Evolutionary conservation across 805 yeast genomes (phyloP).

Genomic region (Jamesozyma rosinii): DNA sequence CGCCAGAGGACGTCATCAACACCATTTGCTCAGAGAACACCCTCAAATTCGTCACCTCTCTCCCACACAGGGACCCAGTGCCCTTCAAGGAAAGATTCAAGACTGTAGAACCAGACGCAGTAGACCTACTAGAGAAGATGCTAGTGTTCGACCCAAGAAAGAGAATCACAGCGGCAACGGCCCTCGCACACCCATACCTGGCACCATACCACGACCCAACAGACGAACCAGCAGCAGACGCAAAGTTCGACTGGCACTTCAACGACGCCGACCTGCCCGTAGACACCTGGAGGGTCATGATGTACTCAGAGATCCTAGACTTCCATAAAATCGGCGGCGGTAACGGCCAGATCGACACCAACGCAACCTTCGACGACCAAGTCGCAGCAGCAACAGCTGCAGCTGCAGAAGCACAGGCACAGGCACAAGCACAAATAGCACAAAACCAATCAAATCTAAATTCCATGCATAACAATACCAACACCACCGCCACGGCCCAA

Average conservation of each 20-base stretch:
- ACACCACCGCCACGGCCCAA: conserved; percentile 1
- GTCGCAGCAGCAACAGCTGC: conserved; percentile 33
- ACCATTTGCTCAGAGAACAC: conserved; percentile 96
- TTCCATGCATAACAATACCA: conserved; percentile 1
- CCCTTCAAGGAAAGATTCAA: conserved; percentile 77
- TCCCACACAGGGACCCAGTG: conserved; percentile 88
- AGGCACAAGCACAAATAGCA: conserved; percentile 19
- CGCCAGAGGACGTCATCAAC: conserved; percentile 91
- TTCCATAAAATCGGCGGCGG: conserved; percentile 78
- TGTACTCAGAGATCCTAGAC: conserved; percentile 93
- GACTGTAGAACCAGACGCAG: conserved; percentile 72
- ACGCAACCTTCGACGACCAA: conserved; percentile 31
- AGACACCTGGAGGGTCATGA: conserved; percentile 98
- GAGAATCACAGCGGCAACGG: conserved; percentile 87
- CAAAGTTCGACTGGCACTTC: conserved; percentile 94
- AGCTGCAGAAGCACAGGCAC: conserved; percentile 29
- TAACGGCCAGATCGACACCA: conserved; percentile 29
- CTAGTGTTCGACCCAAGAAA: conserved; percentile 90
- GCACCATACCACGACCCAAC: conserved; percentile 95
- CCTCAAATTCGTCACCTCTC: conserved; percentile 81
- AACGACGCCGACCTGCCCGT: conserved; percentile 96
- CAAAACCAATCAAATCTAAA: conserved; percentile 1
- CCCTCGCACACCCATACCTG: conserved; percentile 81
- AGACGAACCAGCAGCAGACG: conserved; percentile 91
- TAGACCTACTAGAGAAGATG: conserved; percentile 82